phyloP scores from a whole-genome alignment of 371 early-diverging fungal genomes.

The Blyttiomyces sp. region DNA sequence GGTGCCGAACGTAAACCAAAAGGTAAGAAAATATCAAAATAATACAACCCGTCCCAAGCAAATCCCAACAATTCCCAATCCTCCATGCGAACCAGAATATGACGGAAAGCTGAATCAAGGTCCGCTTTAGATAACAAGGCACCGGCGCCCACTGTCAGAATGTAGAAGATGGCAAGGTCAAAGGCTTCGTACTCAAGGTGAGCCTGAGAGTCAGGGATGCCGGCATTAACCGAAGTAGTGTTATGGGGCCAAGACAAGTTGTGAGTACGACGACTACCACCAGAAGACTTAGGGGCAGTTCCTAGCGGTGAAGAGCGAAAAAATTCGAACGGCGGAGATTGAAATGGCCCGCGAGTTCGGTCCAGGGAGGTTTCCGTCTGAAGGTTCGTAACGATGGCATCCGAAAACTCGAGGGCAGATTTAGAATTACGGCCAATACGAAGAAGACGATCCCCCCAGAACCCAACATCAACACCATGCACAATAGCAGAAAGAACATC shows the following conservation, averaged over 20 bases:
- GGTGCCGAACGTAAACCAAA: constrained; percentile 13
- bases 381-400: background rate
- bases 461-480: constrained; percentile 6
- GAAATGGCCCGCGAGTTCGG: constrained; percentile 2
- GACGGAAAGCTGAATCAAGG: constrained; percentile 7
- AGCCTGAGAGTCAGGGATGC: background rate
- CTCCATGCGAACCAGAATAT: constrained; percentile 6
- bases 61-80: constrained; percentile 17
- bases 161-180: background rate
- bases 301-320: constrained; percentile 11
- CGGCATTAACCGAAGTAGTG: constrained; percentile 4
- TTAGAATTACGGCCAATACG: background rate
- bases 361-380: background rate
- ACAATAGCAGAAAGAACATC: background rate
- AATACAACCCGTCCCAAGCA: constrained; percentile 2
- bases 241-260: constrained; percentile 10
- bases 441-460: background rate
- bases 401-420: background rate
- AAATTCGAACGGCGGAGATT: background rate
- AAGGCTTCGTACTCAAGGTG: background rate
- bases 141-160: background rate
- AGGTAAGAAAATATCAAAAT: constrained; percentile 8
- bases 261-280: background rate
- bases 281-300: background rate
- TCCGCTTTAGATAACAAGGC: background rate